Percentiles rank a stretch among this genome's conserved stretches.
phyloP scores from a whole-genome alignment of 306 rosid genomes.

The Medicago truncatula region MtrunA17r5.0-ANR NC_053046.1:9536501-9537000 shows the following conservation, averaged over 20 bases:
- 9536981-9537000: background rate
- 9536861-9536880: background rate
- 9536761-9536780: background rate
- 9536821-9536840: background rate
- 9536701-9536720: background rate
- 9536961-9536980: background rate
- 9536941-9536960: background rate
- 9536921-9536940: background rate
- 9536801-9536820: background rate
- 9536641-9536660: background rate
- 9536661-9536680: background rate
- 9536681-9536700: background rate
- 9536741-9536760: background rate
- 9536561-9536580: background rate
- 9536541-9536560: background rate
- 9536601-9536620: too few relatives aligned
- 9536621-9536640: background rate
- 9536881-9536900: conserved; percentile 3
- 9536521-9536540: too few relatives aligned
- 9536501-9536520: too few relatives aligned
- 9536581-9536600: too few relatives aligned
- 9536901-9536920: background rate
- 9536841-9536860: background rate
- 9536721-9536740: background rate
- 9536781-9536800: background rate